These are phyloP conservation scores for Pythium monospermum DNA, from an alignment of 352 stramenopile genomes.

Conservation along the genomic window DNA sequence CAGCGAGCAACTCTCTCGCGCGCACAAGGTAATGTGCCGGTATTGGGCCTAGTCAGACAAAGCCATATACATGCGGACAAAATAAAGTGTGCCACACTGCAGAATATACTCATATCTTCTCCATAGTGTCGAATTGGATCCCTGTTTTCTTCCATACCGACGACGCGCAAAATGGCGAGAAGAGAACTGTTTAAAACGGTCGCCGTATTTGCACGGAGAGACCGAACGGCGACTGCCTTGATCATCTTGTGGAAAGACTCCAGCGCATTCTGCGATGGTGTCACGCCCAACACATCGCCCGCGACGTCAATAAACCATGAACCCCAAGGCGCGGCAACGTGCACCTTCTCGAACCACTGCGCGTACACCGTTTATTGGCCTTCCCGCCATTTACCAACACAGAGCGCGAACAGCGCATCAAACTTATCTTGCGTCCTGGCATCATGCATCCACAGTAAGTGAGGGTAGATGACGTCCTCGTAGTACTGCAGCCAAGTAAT, in stretches of 20 bases:
- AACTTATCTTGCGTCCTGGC: neutral
- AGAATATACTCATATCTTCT: no score
- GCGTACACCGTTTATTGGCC: neutral
- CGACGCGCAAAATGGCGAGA: no score
- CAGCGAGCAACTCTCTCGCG: no score
- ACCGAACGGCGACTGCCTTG: constrained; percentile 4
- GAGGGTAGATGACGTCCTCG: neutral
- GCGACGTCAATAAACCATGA: neutral
- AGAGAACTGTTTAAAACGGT: constrained; percentile 6
- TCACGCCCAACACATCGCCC: constrained; percentile 4
- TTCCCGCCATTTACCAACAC: neutral
- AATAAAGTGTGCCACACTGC: no score
- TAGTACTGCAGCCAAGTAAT: neutral
- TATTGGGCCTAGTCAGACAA: no score
- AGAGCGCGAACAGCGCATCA: neutral
- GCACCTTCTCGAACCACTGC: neutral
- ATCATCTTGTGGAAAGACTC: constrained; percentile 13
- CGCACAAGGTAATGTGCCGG: no score
- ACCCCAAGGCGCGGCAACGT: neutral
- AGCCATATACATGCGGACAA: no score
- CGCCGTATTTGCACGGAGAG: constrained; percentile 4
- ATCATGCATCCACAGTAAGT: neutral
- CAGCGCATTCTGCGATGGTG: constrained; percentile 11
- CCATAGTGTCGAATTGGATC: no score
- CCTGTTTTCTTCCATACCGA: no score